Percentiles rank a stretch among this genome's conserved stretches.
Conservation (phyloP, 2,329 filamentous ascomycete genomes). For the Hypocrella siamensis region DNA sequence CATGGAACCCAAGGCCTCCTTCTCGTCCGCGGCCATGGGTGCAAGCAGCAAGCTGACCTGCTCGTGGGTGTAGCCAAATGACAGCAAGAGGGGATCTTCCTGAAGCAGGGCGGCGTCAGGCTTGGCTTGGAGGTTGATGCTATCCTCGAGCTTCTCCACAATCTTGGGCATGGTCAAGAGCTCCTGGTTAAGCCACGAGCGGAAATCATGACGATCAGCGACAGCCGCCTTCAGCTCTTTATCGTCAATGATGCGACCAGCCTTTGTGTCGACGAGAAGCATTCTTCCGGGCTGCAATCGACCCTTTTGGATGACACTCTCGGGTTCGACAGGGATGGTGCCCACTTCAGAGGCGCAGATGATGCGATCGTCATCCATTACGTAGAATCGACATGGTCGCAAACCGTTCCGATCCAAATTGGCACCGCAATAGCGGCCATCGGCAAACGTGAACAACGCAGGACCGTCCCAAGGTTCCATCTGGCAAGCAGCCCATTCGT, state of each 20-base stretch:
- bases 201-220: constrained; percentile 75
- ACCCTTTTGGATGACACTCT: constrained; percentile 82
- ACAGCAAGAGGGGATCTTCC: constrained; percentile 67
- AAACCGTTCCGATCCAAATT: constrained; percentile 94
- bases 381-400: constrained; percentile 89
- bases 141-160: constrained; percentile 42
- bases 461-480: constrained; percentile 99
- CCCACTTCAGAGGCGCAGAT: constrained; percentile 95
- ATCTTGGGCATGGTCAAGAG: constrained; percentile 69
- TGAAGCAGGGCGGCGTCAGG: constrained; percentile 59
- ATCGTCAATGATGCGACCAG: constrained; percentile 86
- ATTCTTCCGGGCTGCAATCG: constrained; percentile 89
- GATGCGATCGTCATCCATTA: constrained; percentile 92
- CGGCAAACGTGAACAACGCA: constrained; percentile 90
- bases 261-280: constrained; percentile 83
- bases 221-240: constrained; percentile 81
- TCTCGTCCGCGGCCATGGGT: constrained; percentile 93
- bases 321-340: constrained; percentile 80
- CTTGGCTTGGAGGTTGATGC: constrained; percentile 48
- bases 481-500: constrained; percentile 95
- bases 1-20: constrained; percentile 95
- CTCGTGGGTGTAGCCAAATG: constrained; percentile 90
- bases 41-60: constrained; percentile 84
- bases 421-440: constrained; percentile 91
- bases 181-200: constrained; percentile 73